Evolutionary conservation across 202 grass and related monocot species (phyloP).

Genomic region (Saccharum hybrid): DNA sequence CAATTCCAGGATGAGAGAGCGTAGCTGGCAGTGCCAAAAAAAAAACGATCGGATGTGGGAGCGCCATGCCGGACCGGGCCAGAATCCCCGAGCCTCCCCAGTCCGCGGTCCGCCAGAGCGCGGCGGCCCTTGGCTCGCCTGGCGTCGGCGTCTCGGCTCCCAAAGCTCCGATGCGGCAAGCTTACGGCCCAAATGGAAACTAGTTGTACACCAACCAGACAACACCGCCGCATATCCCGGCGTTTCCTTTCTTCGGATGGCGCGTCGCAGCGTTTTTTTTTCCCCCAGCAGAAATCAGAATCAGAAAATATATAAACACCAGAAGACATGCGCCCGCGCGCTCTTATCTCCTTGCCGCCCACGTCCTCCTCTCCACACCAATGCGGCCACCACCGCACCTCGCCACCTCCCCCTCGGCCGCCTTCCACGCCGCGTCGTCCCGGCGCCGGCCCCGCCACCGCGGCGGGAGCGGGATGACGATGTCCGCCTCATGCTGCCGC

Average conservation of each 20-base stretch:
- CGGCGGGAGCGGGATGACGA: constrained; percentile 3
- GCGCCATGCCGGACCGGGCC: background rate
- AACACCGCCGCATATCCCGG: background rate
- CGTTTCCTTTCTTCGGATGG: background rate
- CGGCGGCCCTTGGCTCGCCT: background rate
- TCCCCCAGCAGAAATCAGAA: too few relatives aligned
- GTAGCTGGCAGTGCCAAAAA: too few relatives aligned
- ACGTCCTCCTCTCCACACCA: background rate
- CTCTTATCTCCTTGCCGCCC: constrained; percentile 33
- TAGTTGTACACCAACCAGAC: too few relatives aligned
- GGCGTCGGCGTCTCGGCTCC: background rate
- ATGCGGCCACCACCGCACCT: constrained; percentile 35
- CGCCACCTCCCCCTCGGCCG: constrained; percentile 10
- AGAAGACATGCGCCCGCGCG: background rate
- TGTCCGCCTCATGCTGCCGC: constrained; percentile 27
- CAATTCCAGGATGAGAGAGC: too few relatives aligned
- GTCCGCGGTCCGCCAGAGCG: too few relatives aligned
- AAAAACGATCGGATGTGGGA: too few relatives aligned
- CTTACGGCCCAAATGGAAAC: background rate
- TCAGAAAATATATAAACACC: background rate
- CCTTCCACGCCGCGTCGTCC: background rate
- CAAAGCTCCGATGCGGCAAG: background rate
- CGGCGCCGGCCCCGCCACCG: constrained; percentile 46
- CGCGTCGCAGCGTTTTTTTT: background rate
- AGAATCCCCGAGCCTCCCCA: background rate